phyloP scores from a whole-genome alignment of 768 basidiomycete genomes.

The Boletus sp. region DNA sequence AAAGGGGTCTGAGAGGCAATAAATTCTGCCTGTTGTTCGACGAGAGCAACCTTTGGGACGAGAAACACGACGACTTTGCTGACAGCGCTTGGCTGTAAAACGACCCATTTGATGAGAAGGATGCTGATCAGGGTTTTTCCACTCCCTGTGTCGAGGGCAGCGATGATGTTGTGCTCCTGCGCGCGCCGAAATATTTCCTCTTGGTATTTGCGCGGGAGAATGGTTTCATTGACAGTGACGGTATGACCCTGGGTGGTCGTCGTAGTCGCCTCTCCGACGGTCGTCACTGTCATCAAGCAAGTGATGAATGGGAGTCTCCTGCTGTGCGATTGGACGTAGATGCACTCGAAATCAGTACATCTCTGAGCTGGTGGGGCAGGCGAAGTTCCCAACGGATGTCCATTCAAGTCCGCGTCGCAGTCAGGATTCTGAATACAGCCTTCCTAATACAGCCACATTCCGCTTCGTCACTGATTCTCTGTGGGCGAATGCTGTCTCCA shows the following conservation, averaged over 20 bases:
- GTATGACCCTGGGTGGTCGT: conserved; percentile 26
- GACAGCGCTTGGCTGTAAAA: conserved; percentile 44
- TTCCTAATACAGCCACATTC: conserved; percentile 22
- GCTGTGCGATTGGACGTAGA: conserved; percentile 7
- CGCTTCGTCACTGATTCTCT: conserved; percentile 1
- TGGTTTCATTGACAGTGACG: conserved; percentile 34
- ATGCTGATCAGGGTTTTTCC: conserved; percentile 64
- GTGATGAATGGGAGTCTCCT: conserved; percentile 10
- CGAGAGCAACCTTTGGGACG: conserved; percentile 82
- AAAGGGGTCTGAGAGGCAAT: conserved; percentile 63
- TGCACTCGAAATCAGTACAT: conserved; percentile 24
- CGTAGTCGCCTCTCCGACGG: conserved; percentile 12
- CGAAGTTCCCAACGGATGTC: conserved; percentile 7
- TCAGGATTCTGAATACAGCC: conserved; percentile 26
- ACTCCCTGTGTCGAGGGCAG: conserved; percentile 57
- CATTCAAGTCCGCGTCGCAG: conserved; percentile 30
- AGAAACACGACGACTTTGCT: conserved; percentile 75
- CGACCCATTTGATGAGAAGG: conserved; percentile 74
- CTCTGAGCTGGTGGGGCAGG: conserved; percentile 6
- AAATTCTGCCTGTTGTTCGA: conserved; percentile 76
- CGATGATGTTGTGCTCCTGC: conserved; percentile 51
- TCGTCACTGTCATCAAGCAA: conserved; percentile 27
- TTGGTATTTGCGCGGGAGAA: conserved; percentile 52
- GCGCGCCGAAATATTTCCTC: conserved; percentile 56
- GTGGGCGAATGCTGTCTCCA: neutral